Evolutionary conservation across 768 basidiomycete species (phyloP).

Genomic region (Pulveroboletus sp.): DNA sequence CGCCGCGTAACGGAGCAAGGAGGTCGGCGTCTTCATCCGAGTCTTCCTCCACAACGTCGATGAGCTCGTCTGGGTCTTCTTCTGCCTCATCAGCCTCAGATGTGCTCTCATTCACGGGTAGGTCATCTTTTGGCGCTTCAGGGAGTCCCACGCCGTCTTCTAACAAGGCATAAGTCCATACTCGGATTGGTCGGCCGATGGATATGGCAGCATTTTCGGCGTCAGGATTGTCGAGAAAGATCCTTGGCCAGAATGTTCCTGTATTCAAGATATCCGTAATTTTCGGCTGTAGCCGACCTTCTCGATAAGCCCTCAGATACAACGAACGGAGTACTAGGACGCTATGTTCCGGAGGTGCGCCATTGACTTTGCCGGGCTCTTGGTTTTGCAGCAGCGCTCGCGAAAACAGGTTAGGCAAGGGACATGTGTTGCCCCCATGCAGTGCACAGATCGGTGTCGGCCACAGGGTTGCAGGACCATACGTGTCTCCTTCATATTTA

Average conservation of each 20-base stretch:
- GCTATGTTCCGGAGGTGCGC: slow-evolving; percentile 12
- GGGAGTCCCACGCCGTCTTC: slow-evolving; percentile 65
- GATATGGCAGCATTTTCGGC: slow-evolving; percentile 58
- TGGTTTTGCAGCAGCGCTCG: slow-evolving; percentile 26
- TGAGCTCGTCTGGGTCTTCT: slow-evolving; percentile 53
- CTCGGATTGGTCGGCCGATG: slow-evolving; percentile 57
- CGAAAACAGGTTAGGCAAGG: slow-evolving; percentile 50
- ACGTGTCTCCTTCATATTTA: slow-evolving; percentile 42
- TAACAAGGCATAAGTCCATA: slow-evolving; percentile 64
- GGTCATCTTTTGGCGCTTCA: slow-evolving; percentile 20
- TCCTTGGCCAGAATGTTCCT: slow-evolving; percentile 61
- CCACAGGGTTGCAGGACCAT: slow-evolving; percentile 44
- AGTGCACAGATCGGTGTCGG: slow-evolving; percentile 56
- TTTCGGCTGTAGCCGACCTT: slow-evolving; percentile 52
- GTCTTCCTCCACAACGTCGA: slow-evolving; percentile 65
- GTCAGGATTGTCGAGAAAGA: slow-evolving; percentile 80
- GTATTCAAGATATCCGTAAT: slow-evolving; percentile 57
- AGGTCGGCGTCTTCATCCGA: slow-evolving; percentile 46
- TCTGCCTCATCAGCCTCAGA: slow-evolving; percentile 33
- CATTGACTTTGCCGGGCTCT: slow-evolving; percentile 20
- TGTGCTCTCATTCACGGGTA: slow-evolving; percentile 16
- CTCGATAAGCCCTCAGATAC: slow-evolving; percentile 62
- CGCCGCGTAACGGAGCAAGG: slow-evolving; percentile 66
- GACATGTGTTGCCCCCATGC: slow-evolving; percentile 54
- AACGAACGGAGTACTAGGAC: slow-evolving; percentile 36